Evolutionary conservation across 164 flowering plant genomes (phyloP).

Genomic region (Cinnamomum chago): DNA sequence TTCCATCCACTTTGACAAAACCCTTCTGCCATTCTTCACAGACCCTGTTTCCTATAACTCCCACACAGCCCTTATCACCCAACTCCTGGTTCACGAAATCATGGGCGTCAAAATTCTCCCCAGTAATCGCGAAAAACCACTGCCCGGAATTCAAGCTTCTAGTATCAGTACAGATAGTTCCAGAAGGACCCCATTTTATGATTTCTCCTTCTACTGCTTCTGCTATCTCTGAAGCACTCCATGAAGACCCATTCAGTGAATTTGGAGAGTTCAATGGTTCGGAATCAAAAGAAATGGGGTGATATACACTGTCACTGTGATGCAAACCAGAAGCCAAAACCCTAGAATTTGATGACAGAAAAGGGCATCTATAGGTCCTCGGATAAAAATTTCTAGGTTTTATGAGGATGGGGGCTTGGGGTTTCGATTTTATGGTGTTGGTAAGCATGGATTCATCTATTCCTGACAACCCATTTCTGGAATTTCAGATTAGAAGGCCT

Average conservation of each 20-base stretch:
- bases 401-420: background rate
- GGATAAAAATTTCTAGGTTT: background rate
- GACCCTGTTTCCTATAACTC: conserved; percentile 29
- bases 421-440: background rate
- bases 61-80: conserved; percentile 22
- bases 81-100: conserved; percentile 23
- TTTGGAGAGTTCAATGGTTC: background rate
- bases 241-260: conserved; percentile 3
- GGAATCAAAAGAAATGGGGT: background rate
- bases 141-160: conserved; percentile 20
- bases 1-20: conserved; percentile 24
- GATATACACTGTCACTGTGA: background rate
- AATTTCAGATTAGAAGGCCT: background rate
- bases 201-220: conserved; percentile 28
- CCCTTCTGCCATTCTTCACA: conserved; percentile 32
- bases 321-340: background rate
- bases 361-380: background rate
- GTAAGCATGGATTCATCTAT: background rate
- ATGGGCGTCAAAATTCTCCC: conserved; percentile 30
- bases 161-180: conserved; percentile 20
- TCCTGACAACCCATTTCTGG: background rate
- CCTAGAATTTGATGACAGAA: background rate
- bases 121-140: conserved; percentile 32
- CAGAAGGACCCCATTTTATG: conserved; percentile 30
- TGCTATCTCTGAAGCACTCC: conserved; percentile 29